Evolutionary conservation across 1,284 basidiomycete species (phyloP).

Genomic region (Malassezia obtusa): DNA sequence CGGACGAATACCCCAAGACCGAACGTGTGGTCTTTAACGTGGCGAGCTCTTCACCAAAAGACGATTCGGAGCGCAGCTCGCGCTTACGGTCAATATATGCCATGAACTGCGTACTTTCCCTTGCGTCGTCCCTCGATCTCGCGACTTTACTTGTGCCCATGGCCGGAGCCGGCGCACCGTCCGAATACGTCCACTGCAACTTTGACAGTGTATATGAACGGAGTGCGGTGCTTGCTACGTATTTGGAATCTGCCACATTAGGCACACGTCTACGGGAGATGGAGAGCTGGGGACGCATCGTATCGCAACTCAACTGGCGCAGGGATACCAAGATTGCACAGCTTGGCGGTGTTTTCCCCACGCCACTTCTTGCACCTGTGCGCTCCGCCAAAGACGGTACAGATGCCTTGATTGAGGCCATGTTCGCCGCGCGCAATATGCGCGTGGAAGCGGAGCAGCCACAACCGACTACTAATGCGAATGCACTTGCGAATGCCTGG

Average conservation of each 20-base stretch:
- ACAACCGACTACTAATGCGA: neutral
- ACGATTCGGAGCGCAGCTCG: neutral
- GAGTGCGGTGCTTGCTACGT: conserved; percentile 29
- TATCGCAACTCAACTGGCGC: conserved; percentile 36
- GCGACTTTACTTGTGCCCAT: conserved; percentile 26
- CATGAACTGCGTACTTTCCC: conserved; percentile 32
- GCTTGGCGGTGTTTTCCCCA: conserved; percentile 34
- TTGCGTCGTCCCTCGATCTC: conserved; percentile 22
- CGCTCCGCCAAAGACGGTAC: neutral
- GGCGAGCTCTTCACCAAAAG: neutral
- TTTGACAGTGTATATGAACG: conserved; percentile 29
- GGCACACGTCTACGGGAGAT: conserved; percentile 19
- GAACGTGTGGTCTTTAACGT: conserved; percentile 23
- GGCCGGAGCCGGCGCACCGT: neutral
- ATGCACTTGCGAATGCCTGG: conserved; percentile 9
- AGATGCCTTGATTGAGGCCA: conserved; percentile 30
- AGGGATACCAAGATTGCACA: conserved; percentile 35
- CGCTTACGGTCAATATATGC: conserved; percentile 19
- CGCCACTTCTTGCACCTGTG: conserved; percentile 25
- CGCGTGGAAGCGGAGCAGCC: neutral
- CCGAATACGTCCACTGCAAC: neutral
- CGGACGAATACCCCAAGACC: conserved; percentile 38
- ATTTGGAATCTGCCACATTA: conserved; percentile 41
- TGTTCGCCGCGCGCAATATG: conserved; percentile 24
- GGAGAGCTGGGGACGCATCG: conserved; percentile 26